A percentile compares a stretch with the other conserved stretches of the same genome.
Conservation (phyloP, 2,329 filamentous ascomycete species). For the Scleromitrula shiraiana region DNA sequence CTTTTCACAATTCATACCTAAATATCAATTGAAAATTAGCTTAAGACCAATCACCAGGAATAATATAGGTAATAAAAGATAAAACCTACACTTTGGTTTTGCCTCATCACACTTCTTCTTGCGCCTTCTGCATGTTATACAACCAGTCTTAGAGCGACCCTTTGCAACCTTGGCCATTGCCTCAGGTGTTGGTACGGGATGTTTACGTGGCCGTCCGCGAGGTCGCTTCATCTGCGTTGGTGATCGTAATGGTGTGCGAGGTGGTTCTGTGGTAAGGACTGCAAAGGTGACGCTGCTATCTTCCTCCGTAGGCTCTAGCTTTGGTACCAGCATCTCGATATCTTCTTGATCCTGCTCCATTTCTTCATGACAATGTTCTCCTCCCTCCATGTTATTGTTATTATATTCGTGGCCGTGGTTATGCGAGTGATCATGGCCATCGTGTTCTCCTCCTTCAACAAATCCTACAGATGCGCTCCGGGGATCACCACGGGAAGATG, state of each 20-base stretch:
- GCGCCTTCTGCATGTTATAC: conserved; percentile 57
- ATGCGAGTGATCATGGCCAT: conserved; percentile 22
- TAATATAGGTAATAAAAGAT: not conserved
- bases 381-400: not conserved
- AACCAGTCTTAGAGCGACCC: conserved; percentile 63
- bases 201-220: conserved; percentile 75
- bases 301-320: conserved; percentile 44
- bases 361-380: not conserved
- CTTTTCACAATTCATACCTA: conserved; percentile 83
- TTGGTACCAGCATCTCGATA: conserved; percentile 39
- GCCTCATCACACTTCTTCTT: conserved; percentile 69
- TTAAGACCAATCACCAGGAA: conserved; percentile 10
- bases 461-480: conserved; percentile 22
- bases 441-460: conserved; percentile 23
- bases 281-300: too few species aligned
- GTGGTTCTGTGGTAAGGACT: too few species aligned
- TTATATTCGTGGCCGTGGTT: not conserved
- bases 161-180: conserved; percentile 65
- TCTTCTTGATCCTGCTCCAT: conserved; percentile 33
- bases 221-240: conserved; percentile 46
- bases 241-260: conserved; percentile 13
- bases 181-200: conserved; percentile 48
- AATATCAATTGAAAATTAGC: not conserved
- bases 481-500: conserved; percentile 22
- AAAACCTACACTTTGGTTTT: conserved; percentile 54